phyloP scores from a whole-genome alignment of 495 filamentous ascomycete species.

The Penicillium maclennaniae region DNA sequence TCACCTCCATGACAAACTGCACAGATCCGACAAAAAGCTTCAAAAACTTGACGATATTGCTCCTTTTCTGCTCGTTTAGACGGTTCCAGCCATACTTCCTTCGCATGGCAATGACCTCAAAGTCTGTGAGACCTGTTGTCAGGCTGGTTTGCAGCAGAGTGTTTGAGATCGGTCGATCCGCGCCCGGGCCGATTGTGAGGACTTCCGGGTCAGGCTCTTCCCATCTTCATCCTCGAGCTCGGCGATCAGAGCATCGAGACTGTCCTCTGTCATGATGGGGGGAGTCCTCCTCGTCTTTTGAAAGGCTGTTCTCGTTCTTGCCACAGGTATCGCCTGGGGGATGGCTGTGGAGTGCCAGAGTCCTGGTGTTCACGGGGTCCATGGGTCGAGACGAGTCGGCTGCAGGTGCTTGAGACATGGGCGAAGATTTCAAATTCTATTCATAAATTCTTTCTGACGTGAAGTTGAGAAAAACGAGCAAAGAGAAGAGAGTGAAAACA shows the following conservation, averaged over 20 bases:
- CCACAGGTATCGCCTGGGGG: background rate
- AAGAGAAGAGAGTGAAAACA: background rate
- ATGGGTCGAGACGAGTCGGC: background rate
- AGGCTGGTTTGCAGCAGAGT: slow-evolving; percentile 69
- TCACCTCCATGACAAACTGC: slow-evolving; percentile 90
- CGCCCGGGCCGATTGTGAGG: slow-evolving; percentile 27
- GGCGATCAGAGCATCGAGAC: slow-evolving; percentile 77
- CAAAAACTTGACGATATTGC: slow-evolving; percentile 78
- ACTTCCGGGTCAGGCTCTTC: slow-evolving; percentile 55
- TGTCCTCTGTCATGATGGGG: slow-evolving; percentile 44
- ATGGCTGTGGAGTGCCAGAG: slow-evolving; percentile 4
- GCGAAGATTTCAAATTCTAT: background rate
- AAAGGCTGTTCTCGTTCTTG: slow-evolving; percentile 1
- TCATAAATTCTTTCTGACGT: background rate
- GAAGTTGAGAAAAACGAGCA: background rate
- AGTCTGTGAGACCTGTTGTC: slow-evolving; percentile 62
- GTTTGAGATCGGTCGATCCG: slow-evolving; percentile 54
- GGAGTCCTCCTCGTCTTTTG: background rate
- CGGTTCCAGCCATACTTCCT: slow-evolving; percentile 82
- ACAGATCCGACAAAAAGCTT: slow-evolving; percentile 85
- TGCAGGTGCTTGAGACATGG: background rate
- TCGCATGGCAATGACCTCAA: slow-evolving; percentile 58
- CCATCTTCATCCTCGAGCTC: slow-evolving; percentile 78
- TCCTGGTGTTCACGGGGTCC: background rate
- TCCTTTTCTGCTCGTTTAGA: slow-evolving; percentile 87